These are phyloP conservation scores for Fusarium phyllophilum DNA, from an alignment of 2,329 filamentous ascomycete species.

Conservation along the genomic window DNA sequence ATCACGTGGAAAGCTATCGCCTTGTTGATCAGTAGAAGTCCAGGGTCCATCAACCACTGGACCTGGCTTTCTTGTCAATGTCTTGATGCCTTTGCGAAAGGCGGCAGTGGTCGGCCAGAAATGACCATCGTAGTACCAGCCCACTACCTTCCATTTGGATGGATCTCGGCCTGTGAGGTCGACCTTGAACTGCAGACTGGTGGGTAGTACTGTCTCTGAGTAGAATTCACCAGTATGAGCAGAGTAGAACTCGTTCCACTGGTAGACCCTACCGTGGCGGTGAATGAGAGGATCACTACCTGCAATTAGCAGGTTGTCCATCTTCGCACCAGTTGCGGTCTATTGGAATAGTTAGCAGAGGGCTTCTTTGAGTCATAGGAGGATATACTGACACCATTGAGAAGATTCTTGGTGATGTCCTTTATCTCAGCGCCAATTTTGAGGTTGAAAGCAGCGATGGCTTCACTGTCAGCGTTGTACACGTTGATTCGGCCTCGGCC, in stretches of 20 bases:
- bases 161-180: constrained; percentile 63
- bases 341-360: not conserved
- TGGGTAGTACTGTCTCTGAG: constrained; percentile 58
- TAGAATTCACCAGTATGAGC: constrained; percentile 44
- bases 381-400: constrained; percentile 17
- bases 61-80: not conserved
- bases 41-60: constrained; percentile 17
- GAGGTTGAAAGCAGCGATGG: constrained; percentile 23
- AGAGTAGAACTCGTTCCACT: constrained; percentile 60
- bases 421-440: constrained; percentile 9
- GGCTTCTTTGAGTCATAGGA: accelerated
- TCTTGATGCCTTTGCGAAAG: not conserved
- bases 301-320: constrained; percentile 24
- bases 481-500: constrained; percentile 33
- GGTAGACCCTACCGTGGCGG: constrained; percentile 53
- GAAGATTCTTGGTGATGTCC: constrained; percentile 23
- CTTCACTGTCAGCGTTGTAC: constrained; percentile 37
- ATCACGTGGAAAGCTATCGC: constrained; percentile 1
- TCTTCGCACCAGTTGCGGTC: constrained; percentile 21
- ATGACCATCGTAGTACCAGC: constrained; percentile 65
- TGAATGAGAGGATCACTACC: constrained; percentile 48
- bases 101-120: constrained; percentile 61
- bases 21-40: constrained; percentile 23
- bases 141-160: constrained; percentile 59
- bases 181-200: constrained; percentile 55